phyloP scores from a whole-genome alignment of 2,329 filamentous ascomycete genomes.

The Colletotrichum kahawae region DNA sequence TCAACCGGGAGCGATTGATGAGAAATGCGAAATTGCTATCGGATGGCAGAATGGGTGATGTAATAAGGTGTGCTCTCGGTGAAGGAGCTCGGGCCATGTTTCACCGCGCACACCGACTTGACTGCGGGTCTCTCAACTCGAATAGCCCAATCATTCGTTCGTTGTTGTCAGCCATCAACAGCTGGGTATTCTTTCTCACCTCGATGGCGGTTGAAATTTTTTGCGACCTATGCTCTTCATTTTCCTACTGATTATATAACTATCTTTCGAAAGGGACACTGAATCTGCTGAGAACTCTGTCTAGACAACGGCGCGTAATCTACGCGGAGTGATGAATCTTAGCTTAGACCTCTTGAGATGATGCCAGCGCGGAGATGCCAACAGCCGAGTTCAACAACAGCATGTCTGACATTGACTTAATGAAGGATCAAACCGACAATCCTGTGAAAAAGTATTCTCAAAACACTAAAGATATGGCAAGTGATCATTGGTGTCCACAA shows the following conservation, averaged over 20 bases:
- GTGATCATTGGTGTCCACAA: not conserved
- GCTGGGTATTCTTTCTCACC: not conserved
- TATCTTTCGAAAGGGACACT: accelerated
- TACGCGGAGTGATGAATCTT: not conserved
- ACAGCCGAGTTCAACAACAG: not conserved
- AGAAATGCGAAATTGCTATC: slow-evolving; percentile 15
- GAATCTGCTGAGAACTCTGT: not conserved
- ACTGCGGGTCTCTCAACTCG: not conserved
- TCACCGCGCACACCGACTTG: not conserved
- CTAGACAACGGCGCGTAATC: not conserved
- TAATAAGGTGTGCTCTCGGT: slow-evolving; percentile 14
- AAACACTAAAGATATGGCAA: not conserved
- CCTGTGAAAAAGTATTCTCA: not conserved
- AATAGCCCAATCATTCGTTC: not conserved
- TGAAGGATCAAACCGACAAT: accelerated
- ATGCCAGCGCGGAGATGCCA: not conserved
- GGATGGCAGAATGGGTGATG: slow-evolving; percentile 17
- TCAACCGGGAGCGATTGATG: not conserved
- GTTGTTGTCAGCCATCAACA: not conserved
- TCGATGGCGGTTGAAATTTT: not conserved
- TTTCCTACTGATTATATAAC: accelerated
- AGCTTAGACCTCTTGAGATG: not conserved
- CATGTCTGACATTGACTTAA: not conserved
- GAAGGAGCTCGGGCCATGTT: not conserved
- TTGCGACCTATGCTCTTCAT: not conserved